Evolutionary conservation across 2,329 filamentous ascomycete species (phyloP), one percentile per base, ranked within the genome.

Genomic region (Ophidiomyces ophidiicola): DNA sequence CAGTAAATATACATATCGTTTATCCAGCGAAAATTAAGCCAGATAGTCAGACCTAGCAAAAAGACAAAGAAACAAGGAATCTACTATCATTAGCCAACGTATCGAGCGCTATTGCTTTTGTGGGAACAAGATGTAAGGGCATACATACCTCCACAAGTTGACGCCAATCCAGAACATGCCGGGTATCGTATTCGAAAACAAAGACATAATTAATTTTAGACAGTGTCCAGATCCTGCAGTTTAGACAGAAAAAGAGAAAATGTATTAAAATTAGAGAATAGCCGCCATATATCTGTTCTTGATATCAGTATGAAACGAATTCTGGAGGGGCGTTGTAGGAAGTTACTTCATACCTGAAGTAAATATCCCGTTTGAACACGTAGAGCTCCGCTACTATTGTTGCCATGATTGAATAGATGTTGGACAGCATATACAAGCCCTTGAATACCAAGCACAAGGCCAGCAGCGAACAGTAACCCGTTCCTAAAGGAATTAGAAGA

Each of bases 161-260:
- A 49, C 83, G 78, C 86, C 88, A 98, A 59, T 96, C 84, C 19
- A 96, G 66, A 47, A 80, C 76, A 57, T 90, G 78, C 42, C 88
- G 72, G 39, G 80, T 78, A 64, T 96, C 87, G 54, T 94, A 90
- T 62, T 98, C 90, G 55, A 98, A 98, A 50, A 96, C 85, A 59
- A 94, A 94, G 39, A 80, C 75, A 57, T 96, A 96, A 57, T 98
- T 98, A 61, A 98, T 83, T 60, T 88, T 92, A 56, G 80, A 78
- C 36, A 67, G 67, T 4, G 77, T 76, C 85, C 88, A 98, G 11
- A 93, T 63, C 41, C 78, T 77, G 57, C 87, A 93, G 53, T 86
- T 79, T 24, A 94, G 53, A 53, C 82, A 85, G 54, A 96, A 96
- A n/a, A 92, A 64, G 6, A 80, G 65, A 53, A 92, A 80, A 14